Base-by-base conservation (phyloP, 345 rosid genomes). In the Abelmoschus esculentus region DNA sequence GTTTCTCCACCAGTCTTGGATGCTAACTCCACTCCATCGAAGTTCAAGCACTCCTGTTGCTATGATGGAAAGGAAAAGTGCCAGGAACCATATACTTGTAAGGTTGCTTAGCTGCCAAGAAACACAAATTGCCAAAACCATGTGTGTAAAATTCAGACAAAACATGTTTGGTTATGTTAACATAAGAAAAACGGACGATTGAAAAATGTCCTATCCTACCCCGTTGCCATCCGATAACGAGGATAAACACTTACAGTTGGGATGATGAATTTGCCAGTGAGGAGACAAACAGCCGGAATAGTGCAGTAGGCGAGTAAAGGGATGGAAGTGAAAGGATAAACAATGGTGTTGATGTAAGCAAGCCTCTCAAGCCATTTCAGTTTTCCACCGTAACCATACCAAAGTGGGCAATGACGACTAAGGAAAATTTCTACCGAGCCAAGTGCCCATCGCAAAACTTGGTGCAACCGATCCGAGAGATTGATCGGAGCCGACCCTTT, bases 401-500 rank as follows among this genome's bases (percentile, higher is more conserved):
- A 93, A 17, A 93, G 75, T 0, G 97, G 97, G 67, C 98, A 90
- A 55, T 93, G 97, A 22, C 93, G 93, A 52, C 98, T 93, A n/a
- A 93, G 84, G 87, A 87, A 93, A 78, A 90, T 93, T 77, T 93
- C 98, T 17, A 93, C 92, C 15, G 98, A 93, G 7, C 97, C 98
- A 5, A 93, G 87, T 4, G 97, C 98, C 97, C 98, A 90, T 76
- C 98, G 73, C 77, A 93, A 89, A 65, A 93, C 97, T 77, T 93
- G 97, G 70, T 93, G 98, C 79, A 93, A 81, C 74, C 98, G 60
- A 72, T 93, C 97, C 12, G 98, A 93, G 0, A 93, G 80, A 86
- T 93, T 93, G 72, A 93, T 90, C 0, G 98, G 98, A 36, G 98
- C 97, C 6, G 98, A 93, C 60, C 98, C 98, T 71, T 86, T 93